Evolutionary conservation across 2,329 filamentous ascomycete species (phyloP), one percentile per base, ranked within the genome.

Genomic region (Apiospora sp.): DNA sequence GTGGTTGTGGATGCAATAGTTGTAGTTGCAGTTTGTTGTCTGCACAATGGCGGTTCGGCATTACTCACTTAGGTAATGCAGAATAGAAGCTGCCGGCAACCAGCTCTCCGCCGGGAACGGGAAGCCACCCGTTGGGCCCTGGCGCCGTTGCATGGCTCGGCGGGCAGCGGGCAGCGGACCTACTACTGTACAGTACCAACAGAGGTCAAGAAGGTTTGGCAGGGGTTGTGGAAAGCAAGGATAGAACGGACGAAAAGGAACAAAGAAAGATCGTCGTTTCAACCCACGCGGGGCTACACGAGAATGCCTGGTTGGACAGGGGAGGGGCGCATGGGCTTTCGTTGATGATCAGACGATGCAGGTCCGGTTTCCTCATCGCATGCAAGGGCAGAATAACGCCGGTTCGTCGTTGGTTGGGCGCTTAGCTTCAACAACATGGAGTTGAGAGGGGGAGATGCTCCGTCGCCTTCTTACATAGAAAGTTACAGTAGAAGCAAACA

Each of bases 331-430:
- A 61, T 34, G 54, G 58, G 19, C 27, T 30, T 22, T 37, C 54
- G 54, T 61, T 61, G 58, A 64, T 64, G 58, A 64, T 64, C 58
- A 64, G 58, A 64, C 34, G 58, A 64, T 64, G 58, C 58, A 64
- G 58, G 58, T 64, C 58, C 58, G 30, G 19, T 41, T 37, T 41
- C 58, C 58, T 64, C 58, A 41, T 64, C 58, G 58, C 8, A 41
- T 41, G 58, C 58, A 64, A 64, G 34, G 58, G 34, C 34, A 41
- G 22, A 64, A 64, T 22, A 64, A 64, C 58, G 8, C 30, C 30
- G 58, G 30, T 14, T 14, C 22, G 19, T 41, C 22, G 58, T 64
- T 64, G 58, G 58, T 24, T 64, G 58, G 58, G 34, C 30, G 34
- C 22, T 41, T 64, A 64, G 22, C 34, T 41, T 64, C n/a, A 10